Base-by-base conservation (phyloP, 257 asterid species). In the Misopates orontium region DNA sequence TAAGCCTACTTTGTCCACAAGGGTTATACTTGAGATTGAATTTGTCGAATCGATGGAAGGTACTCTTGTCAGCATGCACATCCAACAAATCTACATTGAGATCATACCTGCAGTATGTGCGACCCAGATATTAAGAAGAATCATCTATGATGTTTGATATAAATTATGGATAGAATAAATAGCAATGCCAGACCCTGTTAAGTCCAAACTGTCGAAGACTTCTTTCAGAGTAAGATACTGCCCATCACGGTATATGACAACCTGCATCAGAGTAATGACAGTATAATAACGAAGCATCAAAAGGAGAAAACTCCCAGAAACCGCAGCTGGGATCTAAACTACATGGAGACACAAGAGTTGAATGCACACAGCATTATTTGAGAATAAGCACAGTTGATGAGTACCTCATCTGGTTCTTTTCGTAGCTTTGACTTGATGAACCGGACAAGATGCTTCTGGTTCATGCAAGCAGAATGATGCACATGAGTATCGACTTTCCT, bases 391-490 rank as follows among this genome's bases (percentile, higher is more conserved):
- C 68, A 64, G 21, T 72, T 9, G 59, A 53, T 56, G 44, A 56
- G 51, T 85, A 91, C 97, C 97, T 91, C 97, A 48, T 91, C 97
- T 40, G 96, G 97, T 83, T 91, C 97, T 70, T 88, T 88, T 75
- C 79, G 80, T 62, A 88, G 76, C 75, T 91, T 91, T 58, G 91
- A 86, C 80, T 91, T 91, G 74, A 91, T 91, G 80, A 91, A 91
- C 74, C 93, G 82, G 66, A 91, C 85, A 77, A 91, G 97, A 78
- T 86, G 97, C 70, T 91, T 91, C 83, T 91, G 97, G 81, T 88
- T 91, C 97, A 91, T 91, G 79, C 96, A 91, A 73, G 97, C 97
- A 50, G 97, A 91, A 79, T 88, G 97, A 77, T 91, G 97, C 66
- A 88, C 90, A 60, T 88, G 97, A 19, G 97, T 88, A 68, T 91